These are phyloP conservation scores for Paramecium primaurelia DNA, from an alignment of 73 alveolate species.

Conservation along the genomic window DNA sequence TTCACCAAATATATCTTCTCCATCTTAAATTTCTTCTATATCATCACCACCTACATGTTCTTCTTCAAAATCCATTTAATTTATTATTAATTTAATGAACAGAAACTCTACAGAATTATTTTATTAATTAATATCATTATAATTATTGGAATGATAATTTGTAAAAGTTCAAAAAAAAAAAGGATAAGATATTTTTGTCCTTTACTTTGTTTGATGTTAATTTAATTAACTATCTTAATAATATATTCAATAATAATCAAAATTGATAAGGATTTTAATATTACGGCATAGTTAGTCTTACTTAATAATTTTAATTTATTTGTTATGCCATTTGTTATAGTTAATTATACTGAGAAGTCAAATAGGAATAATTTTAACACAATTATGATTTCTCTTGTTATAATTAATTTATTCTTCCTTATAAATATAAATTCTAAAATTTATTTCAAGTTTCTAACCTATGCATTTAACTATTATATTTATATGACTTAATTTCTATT, in stretches of 20 bases:
- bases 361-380: neutral
- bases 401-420: neutral
- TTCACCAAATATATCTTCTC: conserved; percentile 11
- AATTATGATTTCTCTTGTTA: neutral
- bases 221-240: neutral
- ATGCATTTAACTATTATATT: neutral
- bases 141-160: neutral
- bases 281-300: neutral
- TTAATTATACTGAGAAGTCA: neutral
- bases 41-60: neutral
- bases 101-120: neutral
- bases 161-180: neutral
- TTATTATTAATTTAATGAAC: neutral
- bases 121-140: neutral
- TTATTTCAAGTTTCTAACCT: neutral
- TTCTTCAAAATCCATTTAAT: conserved; percentile 53
- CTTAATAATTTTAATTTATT: neutral
- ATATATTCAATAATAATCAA: neutral
- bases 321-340: neutral
- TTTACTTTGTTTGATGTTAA: neutral
- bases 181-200: neutral
- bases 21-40: neutral
- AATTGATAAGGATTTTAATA: neutral
- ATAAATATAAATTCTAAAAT: neutral
- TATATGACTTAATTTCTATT: neutral